Percentiles rank a stretch among this genome's conserved stretches.
These are phyloP conservation scores for Fagus crenata DNA, from an alignment of 306 rosid genomes.

Conservation along the genomic window DNA sequence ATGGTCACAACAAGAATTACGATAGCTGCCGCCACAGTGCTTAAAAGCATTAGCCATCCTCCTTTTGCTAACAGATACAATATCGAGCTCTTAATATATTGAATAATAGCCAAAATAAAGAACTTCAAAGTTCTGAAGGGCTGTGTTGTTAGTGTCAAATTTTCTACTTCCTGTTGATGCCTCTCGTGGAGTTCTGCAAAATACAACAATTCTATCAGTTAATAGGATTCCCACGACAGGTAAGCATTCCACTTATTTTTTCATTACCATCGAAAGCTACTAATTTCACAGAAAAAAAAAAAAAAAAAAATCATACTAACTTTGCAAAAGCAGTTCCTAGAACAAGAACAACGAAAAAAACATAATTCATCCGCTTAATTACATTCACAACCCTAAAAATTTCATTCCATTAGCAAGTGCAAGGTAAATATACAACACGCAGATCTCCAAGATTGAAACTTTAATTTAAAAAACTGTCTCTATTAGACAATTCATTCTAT, in stretches of 20 bases:
- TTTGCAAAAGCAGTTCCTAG: not conserved
- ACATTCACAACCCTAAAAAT: not conserved
- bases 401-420: not conserved
- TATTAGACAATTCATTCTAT: not conserved
- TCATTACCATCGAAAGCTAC: not conserved
- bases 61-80: conserved; percentile 70
- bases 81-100: conserved; percentile 51
- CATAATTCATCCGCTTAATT: not conserved
- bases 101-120: conserved; percentile 67
- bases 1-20: conserved; percentile 63
- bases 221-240: not conserved
- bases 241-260: too few relatives aligned
- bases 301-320: not conserved
- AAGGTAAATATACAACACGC: not conserved
- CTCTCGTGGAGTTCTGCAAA: conserved; percentile 57
- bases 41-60: conserved; percentile 83
- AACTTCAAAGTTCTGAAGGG: conserved; percentile 84
- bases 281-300: not conserved
- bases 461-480: not conserved
- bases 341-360: not conserved
- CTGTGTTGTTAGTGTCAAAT: conserved; percentile 71
- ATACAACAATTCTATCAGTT: conserved; percentile 32
- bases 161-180: conserved; percentile 69
- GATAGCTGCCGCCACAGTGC: conserved; percentile 46
- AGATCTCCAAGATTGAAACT: conserved; percentile 9